phyloP scores from a whole-genome alignment of 2,329 filamentous ascomycete genomes.

The Fusarium tuaranense region DNA sequence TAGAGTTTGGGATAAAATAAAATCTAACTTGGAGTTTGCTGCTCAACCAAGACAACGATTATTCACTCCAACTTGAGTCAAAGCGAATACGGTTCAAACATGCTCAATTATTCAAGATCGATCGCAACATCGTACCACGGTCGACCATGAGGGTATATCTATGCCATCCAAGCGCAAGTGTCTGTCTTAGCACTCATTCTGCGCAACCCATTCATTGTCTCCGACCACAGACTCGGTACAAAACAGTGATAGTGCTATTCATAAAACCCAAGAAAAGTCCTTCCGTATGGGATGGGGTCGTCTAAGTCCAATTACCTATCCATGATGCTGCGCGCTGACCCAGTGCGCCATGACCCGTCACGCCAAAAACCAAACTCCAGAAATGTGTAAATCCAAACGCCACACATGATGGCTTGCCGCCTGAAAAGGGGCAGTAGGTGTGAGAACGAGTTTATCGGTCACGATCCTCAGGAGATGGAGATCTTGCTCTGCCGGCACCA shows the following conservation, averaged over 20 bases:
- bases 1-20: constrained; percentile 8
- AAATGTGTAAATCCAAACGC: constrained; percentile 31
- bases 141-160: constrained; percentile 39
- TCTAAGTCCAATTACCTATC: constrained; percentile 20
- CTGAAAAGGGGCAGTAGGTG: constrained; percentile 5
- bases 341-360: constrained; percentile 16
- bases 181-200: constrained; percentile 4
- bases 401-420: constrained; percentile 14
- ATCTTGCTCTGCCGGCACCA: constrained; percentile 40
- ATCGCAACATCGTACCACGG: constrained; percentile 13
- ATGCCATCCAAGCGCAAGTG: constrained; percentile 26
- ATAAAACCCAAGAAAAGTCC: constrained; percentile 14
- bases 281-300: constrained; percentile 18
- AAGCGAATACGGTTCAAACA: neutral
- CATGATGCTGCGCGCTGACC: constrained; percentile 27
- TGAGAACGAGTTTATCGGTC: constrained; percentile 25
- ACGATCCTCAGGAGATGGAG: constrained; percentile 44
- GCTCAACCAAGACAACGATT: neutral
- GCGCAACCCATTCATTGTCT: constrained; percentile 23
- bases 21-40: constrained; percentile 10
- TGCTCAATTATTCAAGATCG: constrained; percentile 30
- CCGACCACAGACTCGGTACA: constrained; percentile 6
- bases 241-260: constrained; percentile 1
- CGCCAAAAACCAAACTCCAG: constrained; percentile 32
- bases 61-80: no score